phyloP scores from a whole-genome alignment of 176 grass and related monocot species.

The Triticum dicoccoides region DNA sequence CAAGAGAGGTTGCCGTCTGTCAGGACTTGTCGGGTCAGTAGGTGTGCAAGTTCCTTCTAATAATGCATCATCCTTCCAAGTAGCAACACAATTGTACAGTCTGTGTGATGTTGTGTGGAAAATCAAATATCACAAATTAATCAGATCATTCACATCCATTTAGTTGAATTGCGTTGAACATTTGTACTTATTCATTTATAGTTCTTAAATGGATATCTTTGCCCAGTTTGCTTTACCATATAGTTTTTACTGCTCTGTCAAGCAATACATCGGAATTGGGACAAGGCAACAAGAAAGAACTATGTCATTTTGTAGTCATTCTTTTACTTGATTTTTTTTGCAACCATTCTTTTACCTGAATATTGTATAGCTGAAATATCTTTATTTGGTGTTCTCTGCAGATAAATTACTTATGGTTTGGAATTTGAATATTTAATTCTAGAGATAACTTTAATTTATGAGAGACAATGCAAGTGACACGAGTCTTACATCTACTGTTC shows the following conservation, averaged over 20 bases:
- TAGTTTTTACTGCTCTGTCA: background rate
- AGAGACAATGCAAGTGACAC: background rate
- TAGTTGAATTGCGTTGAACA: background rate
- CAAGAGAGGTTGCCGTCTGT: background rate
- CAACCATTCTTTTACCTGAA: background rate
- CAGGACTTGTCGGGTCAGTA: background rate
- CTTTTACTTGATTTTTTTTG: background rate
- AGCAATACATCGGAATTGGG: background rate
- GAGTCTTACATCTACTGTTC: background rate
- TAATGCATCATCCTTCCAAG: background rate
- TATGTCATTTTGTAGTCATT: background rate
- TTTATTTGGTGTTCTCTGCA: background rate
- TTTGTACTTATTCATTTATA: background rate
- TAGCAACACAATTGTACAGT: background rate
- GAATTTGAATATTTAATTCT: background rate
- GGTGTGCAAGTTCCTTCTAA: background rate
- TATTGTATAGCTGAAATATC: background rate
- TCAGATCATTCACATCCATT: background rate
- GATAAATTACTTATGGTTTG: constrained; percentile 2
- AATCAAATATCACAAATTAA: constrained; percentile 1
- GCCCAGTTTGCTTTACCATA: background rate
- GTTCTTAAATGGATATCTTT: constrained; percentile 8
- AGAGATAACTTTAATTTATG: background rate
- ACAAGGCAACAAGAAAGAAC: background rate
- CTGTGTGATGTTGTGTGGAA: background rate